Base-by-base conservation (phyloP, 345 rosid genomes). In the Euphorbia pulcherrima region DNA sequence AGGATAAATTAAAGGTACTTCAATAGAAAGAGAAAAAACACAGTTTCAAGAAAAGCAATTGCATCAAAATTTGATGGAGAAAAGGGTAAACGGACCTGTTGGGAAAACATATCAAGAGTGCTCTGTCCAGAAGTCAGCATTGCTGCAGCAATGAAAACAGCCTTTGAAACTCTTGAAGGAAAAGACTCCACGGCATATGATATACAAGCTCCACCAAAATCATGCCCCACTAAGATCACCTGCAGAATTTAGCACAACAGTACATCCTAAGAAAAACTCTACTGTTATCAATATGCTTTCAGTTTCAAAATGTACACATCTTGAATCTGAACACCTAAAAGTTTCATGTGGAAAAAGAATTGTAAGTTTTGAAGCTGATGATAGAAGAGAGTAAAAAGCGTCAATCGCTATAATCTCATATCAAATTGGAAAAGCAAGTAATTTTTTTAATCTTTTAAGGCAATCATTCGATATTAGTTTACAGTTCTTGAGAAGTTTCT, bases 161-260 rank as follows among this genome's bases (percentile, higher is more conserved):
- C 92, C 82, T 88, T 94, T 2, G 92, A 82, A 56, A 88, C 70
- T 83, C 79, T 91, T 9, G 37, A 57, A 69, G 97, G 93, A 82
- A 88, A 89, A 70, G 84, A 67, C 81, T 94, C 99, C 97, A 91
- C 87, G 50, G 85, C 92, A 64, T 86, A 86, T 8, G 96, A 88
- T 64, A 88, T 64, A 67, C 99, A 91, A 47, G 96, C 87, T 62
- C 99, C 99, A 55, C 97, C 99, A 70, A 94, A 85, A 80, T 94
- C 97, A 13, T 91, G 99, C 40, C 97, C 97, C 3, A 86, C 96
- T 90, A 94, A 82, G 66, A 94, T 83, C 74, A 88, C 96, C 99
- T 94, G 83, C 83, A 74, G 5, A 14, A 55, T 53, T 29, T 50
- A 50, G 47, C 33, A n/a, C 5, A 20, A 55, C 37, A 69, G 65